phyloP scores from a whole-genome alignment of 345 rosid species.

The Melastoma malabathricum region DNA sequence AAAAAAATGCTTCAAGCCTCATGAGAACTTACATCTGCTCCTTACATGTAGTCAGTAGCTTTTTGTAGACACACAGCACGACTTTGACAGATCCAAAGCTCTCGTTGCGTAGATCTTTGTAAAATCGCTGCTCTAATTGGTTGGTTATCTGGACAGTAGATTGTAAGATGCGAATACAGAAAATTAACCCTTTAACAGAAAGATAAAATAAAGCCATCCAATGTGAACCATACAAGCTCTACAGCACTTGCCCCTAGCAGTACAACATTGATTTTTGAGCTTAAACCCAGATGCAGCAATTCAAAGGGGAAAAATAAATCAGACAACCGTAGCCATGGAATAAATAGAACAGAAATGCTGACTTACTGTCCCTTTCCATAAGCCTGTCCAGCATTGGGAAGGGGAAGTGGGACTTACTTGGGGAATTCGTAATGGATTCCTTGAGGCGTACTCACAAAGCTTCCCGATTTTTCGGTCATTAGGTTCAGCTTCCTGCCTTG shows the following conservation, averaged over 20 bases:
- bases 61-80: constrained; percentile 53
- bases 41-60: constrained; percentile 56
- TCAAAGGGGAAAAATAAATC: no score
- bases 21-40: constrained; percentile 66
- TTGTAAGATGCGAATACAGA: constrained; percentile 9
- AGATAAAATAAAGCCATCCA: no score
- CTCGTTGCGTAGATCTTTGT: constrained; percentile 68
- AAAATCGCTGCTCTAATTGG: constrained; percentile 57
- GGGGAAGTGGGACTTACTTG: constrained; percentile 29
- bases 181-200: no score
- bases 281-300: no score
- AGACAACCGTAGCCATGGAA: no score
- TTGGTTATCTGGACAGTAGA: constrained; percentile 39
- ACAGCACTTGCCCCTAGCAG: no score
- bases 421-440: constrained; percentile 84
- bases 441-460: constrained; percentile 86
- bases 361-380: no score
- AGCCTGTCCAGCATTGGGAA: no score
- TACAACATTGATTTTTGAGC: no score
- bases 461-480: constrained; percentile 82
- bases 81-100: constrained; percentile 66
- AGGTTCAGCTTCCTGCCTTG: constrained; percentile 58
- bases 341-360: no score
- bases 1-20: background rate
- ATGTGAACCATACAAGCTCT: no score